These are phyloP conservation scores for Boechera retrofracta DNA, from an alignment of 345 rosid genomes.

Conservation along the genomic window DNA sequence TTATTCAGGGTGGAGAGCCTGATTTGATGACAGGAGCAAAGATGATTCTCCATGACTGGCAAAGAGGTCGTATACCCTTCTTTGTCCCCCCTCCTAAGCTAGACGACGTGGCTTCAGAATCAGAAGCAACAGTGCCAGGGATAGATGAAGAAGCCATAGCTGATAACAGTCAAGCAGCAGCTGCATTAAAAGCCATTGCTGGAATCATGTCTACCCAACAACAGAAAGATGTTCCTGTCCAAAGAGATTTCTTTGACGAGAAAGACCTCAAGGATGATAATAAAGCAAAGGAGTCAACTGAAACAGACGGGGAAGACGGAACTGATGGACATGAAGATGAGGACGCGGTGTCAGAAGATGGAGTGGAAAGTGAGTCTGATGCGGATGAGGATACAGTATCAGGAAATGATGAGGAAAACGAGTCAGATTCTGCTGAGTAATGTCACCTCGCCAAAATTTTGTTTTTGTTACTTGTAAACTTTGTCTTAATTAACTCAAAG, in stretches of 20 bases:
- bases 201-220: conserved; percentile 78
- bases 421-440: conserved; percentile 21
- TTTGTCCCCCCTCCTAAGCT: conserved; percentile 77
- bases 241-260: conserved; percentile 70
- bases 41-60: conserved; percentile 99
- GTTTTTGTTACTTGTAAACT: neutral
- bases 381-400: conserved; percentile 23
- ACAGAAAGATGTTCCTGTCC: conserved; percentile 74
- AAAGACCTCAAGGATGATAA: conserved; percentile 55
- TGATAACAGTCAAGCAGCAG: conserved; percentile 57
- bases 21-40: conserved; percentile 82
- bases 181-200: conserved; percentile 81
- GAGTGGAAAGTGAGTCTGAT: conserved; percentile 27
- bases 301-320: conserved; percentile 26
- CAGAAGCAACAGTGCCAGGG: conserved; percentile 50
- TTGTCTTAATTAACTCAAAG: neutral
- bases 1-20: conserved; percentile 86
- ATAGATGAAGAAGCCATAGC: conserved; percentile 55
- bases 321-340: conserved; percentile 32
- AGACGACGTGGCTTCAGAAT: conserved; percentile 45
- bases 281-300: conserved; percentile 28
- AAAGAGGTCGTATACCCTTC: conserved; percentile 90
- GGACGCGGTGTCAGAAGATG: conserved; percentile 25
- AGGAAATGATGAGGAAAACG: conserved; percentile 23
- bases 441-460: conserved; percentile 25